Conservation (phyloP, 2,329 filamentous ascomycete species). For the Colletotrichum plurivorum region DNA sequence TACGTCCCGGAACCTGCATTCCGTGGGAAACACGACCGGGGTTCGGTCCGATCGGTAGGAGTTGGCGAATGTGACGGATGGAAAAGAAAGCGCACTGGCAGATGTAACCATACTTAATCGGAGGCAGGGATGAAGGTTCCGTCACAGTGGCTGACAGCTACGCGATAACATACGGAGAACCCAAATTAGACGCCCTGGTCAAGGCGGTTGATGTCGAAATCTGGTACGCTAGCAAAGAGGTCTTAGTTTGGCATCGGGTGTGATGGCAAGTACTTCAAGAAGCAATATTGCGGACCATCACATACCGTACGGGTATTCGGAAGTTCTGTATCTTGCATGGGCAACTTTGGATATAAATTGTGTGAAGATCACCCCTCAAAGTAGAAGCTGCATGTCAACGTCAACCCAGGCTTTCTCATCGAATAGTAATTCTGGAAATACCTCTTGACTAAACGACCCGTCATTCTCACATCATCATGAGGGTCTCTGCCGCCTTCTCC, state of each 20-base stretch:
- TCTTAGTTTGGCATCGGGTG: not conserved
- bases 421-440: not conserved
- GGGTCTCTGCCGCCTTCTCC: slow-evolving; percentile 27
- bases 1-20: not conserved
- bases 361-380: not conserved
- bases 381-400: not conserved
- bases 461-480: slow-evolving; percentile 25
- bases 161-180: not conserved
- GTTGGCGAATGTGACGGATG: slow-evolving; percentile 5
- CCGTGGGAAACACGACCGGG: not conserved
- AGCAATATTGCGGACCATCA: slow-evolving; percentile 24
- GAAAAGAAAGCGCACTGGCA: not conserved
- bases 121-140: not conserved
- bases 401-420: too few relatives aligned
- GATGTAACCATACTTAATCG: not conserved
- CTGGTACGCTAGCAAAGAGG: not conserved
- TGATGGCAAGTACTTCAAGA: slow-evolving; percentile 8
- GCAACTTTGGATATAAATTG: not conserved
- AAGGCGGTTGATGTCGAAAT: not conserved
- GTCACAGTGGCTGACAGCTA: not conserved
- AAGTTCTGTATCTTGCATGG: not conserved
- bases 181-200: too few relatives aligned
- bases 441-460: too few relatives aligned
- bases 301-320: not conserved
- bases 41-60: not conserved